Base-by-base conservation (phyloP, 345 rosid genomes). In the Theobroma cacao region DNA sequence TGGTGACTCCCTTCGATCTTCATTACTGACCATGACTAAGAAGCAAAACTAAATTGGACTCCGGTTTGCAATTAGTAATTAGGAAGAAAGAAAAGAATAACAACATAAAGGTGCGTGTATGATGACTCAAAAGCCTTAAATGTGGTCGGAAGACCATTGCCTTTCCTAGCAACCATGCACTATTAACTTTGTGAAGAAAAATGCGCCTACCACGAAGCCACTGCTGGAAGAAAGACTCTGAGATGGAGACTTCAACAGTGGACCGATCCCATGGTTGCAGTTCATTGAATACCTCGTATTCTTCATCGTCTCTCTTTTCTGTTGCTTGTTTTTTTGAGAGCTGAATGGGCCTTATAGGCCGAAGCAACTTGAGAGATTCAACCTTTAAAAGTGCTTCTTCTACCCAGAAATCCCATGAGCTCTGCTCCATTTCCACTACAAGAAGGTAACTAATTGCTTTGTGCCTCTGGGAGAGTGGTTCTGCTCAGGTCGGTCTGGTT, bases 341-440 rank as follows among this genome's bases (percentile, higher is more conserved):
- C 77, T 78, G 79, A 79, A 94, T 91, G 83, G 97, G 98, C 72
- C 96, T 85, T 34, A 90, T 76, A 56, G 95, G 92, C 22, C 97
- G 89, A 81, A 94, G 85, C 50, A 91, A 80, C 64, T 92, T 88
- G 53, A 87, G 59, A 1, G 93, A 83, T 36, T 89, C 81, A 31
- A 94, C 96, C 90, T 79, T 89, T 33, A 75, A 56, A 63, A 94
- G 88, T 55, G 98, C 92, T 67, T 89, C 90, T 45, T 85, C 90
- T 1, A 94, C 91, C 90, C 92, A 87, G 28, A 36, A 11, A 75
- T 89, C 89, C 98, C 98, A 94, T 48, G 83, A 84, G 66, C 80
- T 69, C 74, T 45, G 82, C 75, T 41, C 84, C 89, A 3, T 50
- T 17, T 62, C n/a, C 67, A 62, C 12, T 13, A 2, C 17, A 17